Conservation (phyloP, 768 basidiomycete species). For the Krasilnikovozyma curviuscula region DNA sequence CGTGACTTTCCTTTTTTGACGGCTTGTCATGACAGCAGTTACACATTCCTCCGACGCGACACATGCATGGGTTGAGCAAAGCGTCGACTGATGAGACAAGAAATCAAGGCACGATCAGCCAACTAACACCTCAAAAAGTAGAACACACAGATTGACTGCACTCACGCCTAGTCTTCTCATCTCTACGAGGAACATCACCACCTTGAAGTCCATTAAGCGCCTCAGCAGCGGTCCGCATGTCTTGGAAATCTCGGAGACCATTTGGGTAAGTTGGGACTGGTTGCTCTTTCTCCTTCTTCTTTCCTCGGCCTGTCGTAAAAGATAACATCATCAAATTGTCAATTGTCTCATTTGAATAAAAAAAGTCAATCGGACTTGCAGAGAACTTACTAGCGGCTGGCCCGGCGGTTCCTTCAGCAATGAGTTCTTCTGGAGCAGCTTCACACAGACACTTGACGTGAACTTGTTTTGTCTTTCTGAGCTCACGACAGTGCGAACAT, state of each 20-base stretch:
- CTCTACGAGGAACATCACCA: background rate
- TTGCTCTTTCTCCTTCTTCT: slow-evolving; percentile 4
- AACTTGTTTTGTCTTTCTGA: slow-evolving; percentile 9
- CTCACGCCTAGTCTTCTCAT: background rate
- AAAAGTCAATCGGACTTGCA: background rate
- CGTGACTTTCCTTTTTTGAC: background rate
- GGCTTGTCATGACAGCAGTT: slow-evolving; percentile 2
- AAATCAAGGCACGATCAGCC: background rate
- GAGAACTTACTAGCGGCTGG: background rate
- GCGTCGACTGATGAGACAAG: slow-evolving; percentile 1
- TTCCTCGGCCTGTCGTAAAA: background rate
- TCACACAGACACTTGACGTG: slow-evolving; percentile 11
- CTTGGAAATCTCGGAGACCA: slow-evolving; percentile 10
- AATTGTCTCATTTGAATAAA: background rate
- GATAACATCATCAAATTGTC: background rate
- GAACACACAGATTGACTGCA: background rate
- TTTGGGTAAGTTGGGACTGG: slow-evolving; percentile 5
- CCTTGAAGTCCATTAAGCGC: slow-evolving; percentile 1
- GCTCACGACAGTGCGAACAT: slow-evolving; percentile 10
- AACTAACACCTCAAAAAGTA: background rate
- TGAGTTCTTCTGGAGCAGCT: background rate
- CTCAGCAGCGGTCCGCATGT: slow-evolving; percentile 1
- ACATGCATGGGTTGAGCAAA: slow-evolving; percentile 7
- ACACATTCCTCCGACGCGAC: slow-evolving; percentile 9
- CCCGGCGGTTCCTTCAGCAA: background rate